A percentile compares a stretch with the other conserved stretches of the same genome.
These are phyloP conservation scores for Exophiala mesophila DNA, from an alignment of 2,329 filamentous ascomycete species.

Conservation along the genomic window DNA sequence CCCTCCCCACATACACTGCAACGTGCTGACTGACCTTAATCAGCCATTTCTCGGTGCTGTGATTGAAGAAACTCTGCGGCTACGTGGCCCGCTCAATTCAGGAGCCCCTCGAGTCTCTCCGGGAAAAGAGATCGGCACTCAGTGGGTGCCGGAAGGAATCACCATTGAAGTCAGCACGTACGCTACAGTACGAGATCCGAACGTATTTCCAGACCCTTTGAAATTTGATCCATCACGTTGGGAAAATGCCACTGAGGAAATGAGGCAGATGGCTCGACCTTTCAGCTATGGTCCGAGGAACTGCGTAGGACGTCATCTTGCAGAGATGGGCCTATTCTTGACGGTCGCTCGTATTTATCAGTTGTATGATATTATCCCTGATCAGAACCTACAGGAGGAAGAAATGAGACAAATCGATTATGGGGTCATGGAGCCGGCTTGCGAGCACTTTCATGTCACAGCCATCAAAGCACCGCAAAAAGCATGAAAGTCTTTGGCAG, in stretches of 20 bases:
- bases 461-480: not conserved
- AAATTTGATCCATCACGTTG: slow-evolving; percentile 34
- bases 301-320: slow-evolving; percentile 2
- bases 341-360: slow-evolving; percentile 2
- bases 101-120: not conserved
- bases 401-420: slow-evolving; percentile 1
- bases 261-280: slow-evolving; percentile 27
- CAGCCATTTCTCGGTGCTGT: not conserved
- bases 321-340: slow-evolving; percentile 1
- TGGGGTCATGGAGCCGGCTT: slow-evolving; percentile 2
- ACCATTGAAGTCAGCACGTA: slow-evolving; percentile 1
- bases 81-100: not conserved
- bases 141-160: slow-evolving; percentile 3
- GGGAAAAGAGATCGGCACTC: not conserved
- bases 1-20: not conserved
- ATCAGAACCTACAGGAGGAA: not conserved
- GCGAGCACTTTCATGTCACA: not conserved
- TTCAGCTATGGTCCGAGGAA: slow-evolving; percentile 4
- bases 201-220: slow-evolving; percentile 29
- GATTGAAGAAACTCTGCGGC: slow-evolving; percentile 2
- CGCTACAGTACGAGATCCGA: slow-evolving; percentile 25
- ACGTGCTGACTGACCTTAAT: not conserved
- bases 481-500: too few species aligned
- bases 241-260: slow-evolving; percentile 22
- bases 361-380: slow-evolving; percentile 2